phyloP scores from a whole-genome alignment of 176 grass and related monocot species.

The Alopecurus myosuroides region DNA sequence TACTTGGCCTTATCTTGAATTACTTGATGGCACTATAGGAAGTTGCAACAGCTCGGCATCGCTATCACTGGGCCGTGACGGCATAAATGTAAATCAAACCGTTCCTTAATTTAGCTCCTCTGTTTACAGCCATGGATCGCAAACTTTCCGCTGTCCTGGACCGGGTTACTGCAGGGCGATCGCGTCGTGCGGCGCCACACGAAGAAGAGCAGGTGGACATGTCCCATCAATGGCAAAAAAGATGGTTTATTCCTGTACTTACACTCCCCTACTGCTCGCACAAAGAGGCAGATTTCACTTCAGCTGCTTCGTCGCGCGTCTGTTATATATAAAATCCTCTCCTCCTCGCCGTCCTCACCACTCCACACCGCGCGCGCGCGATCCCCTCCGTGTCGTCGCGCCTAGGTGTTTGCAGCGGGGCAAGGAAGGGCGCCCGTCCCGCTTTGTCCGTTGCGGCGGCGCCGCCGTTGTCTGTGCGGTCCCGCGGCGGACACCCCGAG shows the following conservation, averaged over 20 bases:
- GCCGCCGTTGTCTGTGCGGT: neutral
- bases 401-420: neutral
- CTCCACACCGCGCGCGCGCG: neutral
- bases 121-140: neutral
- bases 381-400: neutral
- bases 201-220: neutral
- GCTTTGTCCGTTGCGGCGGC: neutral
- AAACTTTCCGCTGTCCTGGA: neutral
- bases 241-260: too few species aligned
- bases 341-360: neutral
- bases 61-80: neutral
- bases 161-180: neutral
- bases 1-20: too few species aligned
- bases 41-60: neutral
- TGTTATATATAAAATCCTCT: neutral
- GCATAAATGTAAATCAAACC: neutral
- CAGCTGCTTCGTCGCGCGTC: neutral
- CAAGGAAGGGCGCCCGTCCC: neutral
- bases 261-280: neutral
- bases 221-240: neutral
- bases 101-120: neutral
- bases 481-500: conserved; percentile 1
- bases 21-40: neutral
- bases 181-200: neutral
- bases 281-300: neutral